phyloP scores from a whole-genome alignment of 148 eudicot genomes.

The Rhododendron williamsianum region DNA sequence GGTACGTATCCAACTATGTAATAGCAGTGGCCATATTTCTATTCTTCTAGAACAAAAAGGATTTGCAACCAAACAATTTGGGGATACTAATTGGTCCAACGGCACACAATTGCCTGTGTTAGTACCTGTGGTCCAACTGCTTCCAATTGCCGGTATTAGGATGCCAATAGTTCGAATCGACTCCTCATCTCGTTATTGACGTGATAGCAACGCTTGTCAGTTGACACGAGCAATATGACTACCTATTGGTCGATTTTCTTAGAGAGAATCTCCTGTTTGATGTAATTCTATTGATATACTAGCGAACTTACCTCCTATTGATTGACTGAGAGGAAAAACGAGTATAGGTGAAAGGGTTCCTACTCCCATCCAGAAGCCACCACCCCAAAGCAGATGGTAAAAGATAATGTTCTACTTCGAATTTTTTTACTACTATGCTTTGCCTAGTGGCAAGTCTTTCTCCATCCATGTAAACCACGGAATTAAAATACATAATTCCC shows the following conservation, averaged over 20 bases:
- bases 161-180: not conserved
- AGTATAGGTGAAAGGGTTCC: not conserved
- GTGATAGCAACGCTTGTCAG: not conserved
- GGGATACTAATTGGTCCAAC: not conserved
- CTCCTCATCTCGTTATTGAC: too few species aligned
- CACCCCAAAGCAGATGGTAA: not conserved
- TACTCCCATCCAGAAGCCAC: not conserved
- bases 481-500: too few species aligned
- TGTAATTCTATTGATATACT: not conserved
- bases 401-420: not conserved
- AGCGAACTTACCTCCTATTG: not conserved
- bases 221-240: not conserved
- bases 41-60: too few species aligned
- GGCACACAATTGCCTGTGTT: not conserved
- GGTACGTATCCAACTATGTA: not conserved
- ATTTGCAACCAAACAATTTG: too few species aligned
- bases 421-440: not conserved
- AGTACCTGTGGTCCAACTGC: not conserved
- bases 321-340: not conserved
- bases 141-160: not conserved
- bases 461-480: not conserved
- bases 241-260: not conserved
- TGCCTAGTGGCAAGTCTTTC: not conserved
- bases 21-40: not conserved
- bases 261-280: not conserved